Evolutionary conservation across 257 asterid species (phyloP).

Genomic region (Echium plantagineum): DNA sequence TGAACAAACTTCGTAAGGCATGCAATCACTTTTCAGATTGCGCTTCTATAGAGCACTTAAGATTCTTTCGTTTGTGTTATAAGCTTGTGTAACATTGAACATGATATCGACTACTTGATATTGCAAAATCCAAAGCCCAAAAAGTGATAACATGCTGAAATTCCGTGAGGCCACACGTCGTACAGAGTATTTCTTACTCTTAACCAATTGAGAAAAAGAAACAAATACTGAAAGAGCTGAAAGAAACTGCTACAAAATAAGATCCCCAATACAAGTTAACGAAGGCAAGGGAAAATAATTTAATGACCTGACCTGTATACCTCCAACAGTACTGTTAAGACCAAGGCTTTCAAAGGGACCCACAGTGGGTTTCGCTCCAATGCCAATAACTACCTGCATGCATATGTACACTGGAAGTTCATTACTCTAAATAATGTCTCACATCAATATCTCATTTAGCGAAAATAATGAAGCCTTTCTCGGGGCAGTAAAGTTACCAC

Average conservation of each 20-base stretch:
- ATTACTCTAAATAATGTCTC: neutral
- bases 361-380: conserved; percentile 88
- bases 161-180: no score
- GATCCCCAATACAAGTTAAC: neutral
- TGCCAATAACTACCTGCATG: conserved; percentile 76
- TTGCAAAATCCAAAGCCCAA: neutral
- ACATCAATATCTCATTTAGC: neutral
- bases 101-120: neutral
- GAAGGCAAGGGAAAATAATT: neutral
- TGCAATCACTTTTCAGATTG: neutral
- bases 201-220: no score
- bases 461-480: neutral
- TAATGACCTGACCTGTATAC: conserved; percentile 51
- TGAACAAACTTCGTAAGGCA: neutral
- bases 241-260: neutral
- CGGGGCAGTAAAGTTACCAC: conserved; percentile 31
- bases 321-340: conserved; percentile 60
- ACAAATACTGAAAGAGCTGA: neutral
- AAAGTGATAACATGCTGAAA: neutral
- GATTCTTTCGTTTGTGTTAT: neutral
- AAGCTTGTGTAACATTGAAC: neutral
- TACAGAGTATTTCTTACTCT: no score
- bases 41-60: neutral
- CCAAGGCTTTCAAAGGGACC: conserved; percentile 76
- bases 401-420: conserved; percentile 2